These are phyloP conservation scores for Kodamaea sp. DNA, from an alignment of 1,139 yeast species.

Conservation along the genomic window DNA sequence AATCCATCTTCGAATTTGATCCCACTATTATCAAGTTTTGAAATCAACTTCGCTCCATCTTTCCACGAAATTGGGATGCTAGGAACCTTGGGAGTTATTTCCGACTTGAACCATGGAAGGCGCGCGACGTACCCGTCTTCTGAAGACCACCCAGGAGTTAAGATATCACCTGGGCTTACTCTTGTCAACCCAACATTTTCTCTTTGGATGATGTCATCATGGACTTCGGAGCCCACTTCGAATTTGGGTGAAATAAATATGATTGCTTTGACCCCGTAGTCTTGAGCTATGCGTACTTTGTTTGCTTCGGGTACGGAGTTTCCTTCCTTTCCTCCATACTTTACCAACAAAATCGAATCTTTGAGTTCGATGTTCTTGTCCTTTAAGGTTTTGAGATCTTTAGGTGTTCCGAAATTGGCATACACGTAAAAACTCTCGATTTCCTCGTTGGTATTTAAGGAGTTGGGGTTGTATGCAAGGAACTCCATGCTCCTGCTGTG, in stretches of 20 bases:
- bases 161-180: slow-evolving; percentile 72
- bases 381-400: slow-evolving; percentile 54
- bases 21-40: slow-evolving; percentile 51
- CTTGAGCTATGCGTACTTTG: slow-evolving; percentile 36
- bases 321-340: slow-evolving; percentile 65
- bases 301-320: slow-evolving; percentile 35
- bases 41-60: slow-evolving; percentile 59
- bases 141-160: slow-evolving; percentile 77
- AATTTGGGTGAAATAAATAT: slow-evolving; percentile 36
- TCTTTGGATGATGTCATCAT: slow-evolving; percentile 55
- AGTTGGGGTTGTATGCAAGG: slow-evolving; percentile 68
- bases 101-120: slow-evolving; percentile 48
- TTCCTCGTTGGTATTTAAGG: slow-evolving; percentile 47
- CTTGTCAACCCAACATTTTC: slow-evolving; percentile 68
- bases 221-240: slow-evolving; percentile 37
- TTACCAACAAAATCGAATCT: slow-evolving; percentile 57
- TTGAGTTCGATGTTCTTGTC: slow-evolving; percentile 35
- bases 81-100: slow-evolving; percentile 68
- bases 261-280: slow-evolving; percentile 35
- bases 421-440: slow-evolving; percentile 57
- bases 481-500: slow-evolving; percentile 39
- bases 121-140: slow-evolving; percentile 40
- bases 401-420: slow-evolving; percentile 59
- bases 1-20: slow-evolving; percentile 29
- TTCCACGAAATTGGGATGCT: slow-evolving; percentile 73